These are phyloP conservation scores for Cladosporium sp. DNA, from an alignment of 2,329 filamentous ascomycete genomes.

Conservation along the genomic window DNA sequence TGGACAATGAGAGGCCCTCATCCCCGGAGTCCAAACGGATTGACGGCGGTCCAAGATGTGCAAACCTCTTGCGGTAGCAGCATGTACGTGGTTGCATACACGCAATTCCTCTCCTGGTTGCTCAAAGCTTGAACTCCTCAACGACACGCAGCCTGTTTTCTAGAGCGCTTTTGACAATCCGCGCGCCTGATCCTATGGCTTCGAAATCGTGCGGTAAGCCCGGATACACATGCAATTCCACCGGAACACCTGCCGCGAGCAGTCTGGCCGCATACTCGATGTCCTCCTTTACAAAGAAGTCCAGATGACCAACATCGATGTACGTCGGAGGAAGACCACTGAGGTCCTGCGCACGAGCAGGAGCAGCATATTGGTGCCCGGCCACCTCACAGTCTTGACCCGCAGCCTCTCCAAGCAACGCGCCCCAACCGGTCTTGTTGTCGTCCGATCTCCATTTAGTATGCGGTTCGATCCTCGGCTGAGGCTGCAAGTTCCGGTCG, in stretches of 20 bases:
- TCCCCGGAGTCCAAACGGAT: too few species aligned
- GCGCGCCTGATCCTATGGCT: neutral
- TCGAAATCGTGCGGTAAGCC: slow-evolving; percentile 40
- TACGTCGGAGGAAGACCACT: slow-evolving; percentile 39
- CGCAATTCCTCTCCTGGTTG: neutral
- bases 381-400: slow-evolving; percentile 31
- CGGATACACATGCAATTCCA: slow-evolving; percentile 41
- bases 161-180: neutral
- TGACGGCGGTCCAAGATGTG: too few species aligned
- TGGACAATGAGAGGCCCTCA: too few species aligned
- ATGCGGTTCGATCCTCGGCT: slow-evolving; percentile 29
- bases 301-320: slow-evolving; percentile 39
- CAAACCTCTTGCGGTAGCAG: too few species aligned
- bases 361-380: slow-evolving; percentile 23
- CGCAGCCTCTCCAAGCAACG: slow-evolving; percentile 33
- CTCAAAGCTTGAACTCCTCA: neutral
- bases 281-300: slow-evolving; percentile 38
- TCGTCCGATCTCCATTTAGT: slow-evolving; percentile 33
- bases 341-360: slow-evolving; percentile 28
- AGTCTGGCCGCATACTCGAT: slow-evolving; percentile 37
- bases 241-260: slow-evolving; percentile 36
- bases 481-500: slow-evolving; percentile 33
- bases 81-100: too few species aligned
- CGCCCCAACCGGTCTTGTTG: slow-evolving; percentile 39
- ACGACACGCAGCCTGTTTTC: neutral